Conservation (phyloP, 2,329 filamentous ascomycete genomes). For the Diaporthe amygdali region DNA sequence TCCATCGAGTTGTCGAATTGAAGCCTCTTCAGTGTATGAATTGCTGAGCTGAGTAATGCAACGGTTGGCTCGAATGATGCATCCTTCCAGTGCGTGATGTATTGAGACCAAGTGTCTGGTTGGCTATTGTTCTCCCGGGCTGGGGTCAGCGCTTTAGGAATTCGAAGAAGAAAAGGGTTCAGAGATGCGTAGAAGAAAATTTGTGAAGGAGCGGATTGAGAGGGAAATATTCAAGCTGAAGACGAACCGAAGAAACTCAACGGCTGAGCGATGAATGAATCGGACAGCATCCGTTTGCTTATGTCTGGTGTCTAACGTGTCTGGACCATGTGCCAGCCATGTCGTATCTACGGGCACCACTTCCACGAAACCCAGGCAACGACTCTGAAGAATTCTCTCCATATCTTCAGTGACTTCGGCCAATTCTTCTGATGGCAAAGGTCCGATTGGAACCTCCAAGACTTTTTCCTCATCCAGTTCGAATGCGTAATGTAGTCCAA, state of each 20-base stretch:
- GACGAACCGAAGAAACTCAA: not conserved
- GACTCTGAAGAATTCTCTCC: not conserved
- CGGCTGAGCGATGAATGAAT: constrained; percentile 3
- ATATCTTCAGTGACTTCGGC: not conserved
- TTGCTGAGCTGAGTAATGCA: not conserved
- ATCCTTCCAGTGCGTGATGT: not conserved
- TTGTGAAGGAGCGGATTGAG: not conserved
- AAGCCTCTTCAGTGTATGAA: not conserved
- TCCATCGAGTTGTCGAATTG: not conserved
- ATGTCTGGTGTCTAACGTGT: not conserved
- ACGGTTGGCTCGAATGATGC: not conserved
- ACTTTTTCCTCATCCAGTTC: not conserved
- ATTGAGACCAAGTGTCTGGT: not conserved
- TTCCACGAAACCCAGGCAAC: not conserved
- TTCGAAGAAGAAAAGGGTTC: not conserved
- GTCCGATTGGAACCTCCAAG: not conserved
- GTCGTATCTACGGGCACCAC: not conserved
- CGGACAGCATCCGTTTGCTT: not conserved
- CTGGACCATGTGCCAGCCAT: not conserved
- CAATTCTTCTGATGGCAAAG: not conserved
- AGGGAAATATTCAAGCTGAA: not conserved
- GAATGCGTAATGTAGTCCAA: not conserved
- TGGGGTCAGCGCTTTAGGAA: not conserved
- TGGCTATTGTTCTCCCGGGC: not conserved
- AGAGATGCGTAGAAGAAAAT: too few relatives aligned